Percentiles rank a stretch among this genome's conserved stretches.
Evolutionary conservation across 106 monocot genomes (phyloP).

Genomic region (Agapanthus africanus): DNA sequence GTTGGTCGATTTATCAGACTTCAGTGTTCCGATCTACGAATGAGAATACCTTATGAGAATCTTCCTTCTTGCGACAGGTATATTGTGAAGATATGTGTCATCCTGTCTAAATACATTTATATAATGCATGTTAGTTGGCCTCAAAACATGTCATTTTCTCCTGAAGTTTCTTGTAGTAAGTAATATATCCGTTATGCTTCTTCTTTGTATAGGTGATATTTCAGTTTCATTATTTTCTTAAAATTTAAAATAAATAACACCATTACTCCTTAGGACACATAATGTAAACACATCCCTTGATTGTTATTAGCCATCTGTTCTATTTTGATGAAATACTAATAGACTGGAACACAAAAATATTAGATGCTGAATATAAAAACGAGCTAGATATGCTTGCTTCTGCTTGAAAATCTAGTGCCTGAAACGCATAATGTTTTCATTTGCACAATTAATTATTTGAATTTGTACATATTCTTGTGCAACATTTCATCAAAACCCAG

Average conservation of each 20-base stretch:
- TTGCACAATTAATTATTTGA: no score
- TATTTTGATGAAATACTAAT: not conserved
- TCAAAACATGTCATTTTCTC: no score
- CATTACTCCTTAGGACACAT: not conserved
- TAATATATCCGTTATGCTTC: no score
- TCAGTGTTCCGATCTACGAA: slow-evolving; percentile 91
- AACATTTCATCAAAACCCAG: not conserved
- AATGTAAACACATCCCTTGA: not conserved
- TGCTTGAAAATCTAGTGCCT: not conserved
- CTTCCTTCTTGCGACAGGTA: slow-evolving; percentile 98
- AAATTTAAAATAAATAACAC: not conserved
- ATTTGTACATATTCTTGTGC: no score
- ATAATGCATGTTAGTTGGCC: not conserved
- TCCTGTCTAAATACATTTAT: not conserved
- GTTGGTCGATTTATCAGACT: slow-evolving; percentile 95
- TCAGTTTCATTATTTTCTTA: not conserved
- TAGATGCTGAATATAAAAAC: not conserved
- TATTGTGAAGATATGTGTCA: not conserved
- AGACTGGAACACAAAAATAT: no score
- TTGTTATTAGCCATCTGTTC: not conserved
- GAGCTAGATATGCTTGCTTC: not conserved
- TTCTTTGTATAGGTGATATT: not conserved
- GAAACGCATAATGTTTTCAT: not conserved
- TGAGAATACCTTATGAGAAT: slow-evolving; percentile 98
- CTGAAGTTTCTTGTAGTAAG: no score